A percentile compares a stretch with the other conserved stretches of the same genome.
phyloP scores from a whole-genome alignment of 257 asterid genomes.

The Fraxinus quadrangulata region DNA sequence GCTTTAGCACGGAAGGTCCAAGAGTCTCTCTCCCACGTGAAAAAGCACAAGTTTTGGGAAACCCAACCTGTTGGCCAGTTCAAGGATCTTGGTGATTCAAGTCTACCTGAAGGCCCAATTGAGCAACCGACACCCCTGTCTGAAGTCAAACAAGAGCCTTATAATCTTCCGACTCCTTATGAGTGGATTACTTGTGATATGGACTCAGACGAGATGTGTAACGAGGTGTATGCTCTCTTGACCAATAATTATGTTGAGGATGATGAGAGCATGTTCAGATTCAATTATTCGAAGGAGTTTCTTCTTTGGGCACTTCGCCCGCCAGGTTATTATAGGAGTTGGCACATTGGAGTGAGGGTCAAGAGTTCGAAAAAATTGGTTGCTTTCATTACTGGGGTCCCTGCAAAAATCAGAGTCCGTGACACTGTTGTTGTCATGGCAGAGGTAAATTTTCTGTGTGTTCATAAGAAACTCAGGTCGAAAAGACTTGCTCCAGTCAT shows the following conservation, averaged over 20 bases:
- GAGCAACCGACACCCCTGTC: conserved; percentile 65
- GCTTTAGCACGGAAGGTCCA: conserved; percentile 60
- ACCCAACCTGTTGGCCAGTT: conserved; percentile 92
- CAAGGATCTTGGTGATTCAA: conserved; percentile 70
- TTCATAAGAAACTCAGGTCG: conserved; percentile 84
- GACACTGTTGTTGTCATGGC: conserved; percentile 73
- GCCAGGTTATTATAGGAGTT: conserved; percentile 66
- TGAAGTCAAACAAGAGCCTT: conserved; percentile 86
- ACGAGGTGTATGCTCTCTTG: conserved; percentile 69
- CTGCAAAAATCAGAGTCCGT: conserved; percentile 73
- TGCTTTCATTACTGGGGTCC: conserved; percentile 85
- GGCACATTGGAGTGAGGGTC: conserved; percentile 90
- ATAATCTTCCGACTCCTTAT: conserved; percentile 75
- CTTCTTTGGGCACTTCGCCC: conserved; percentile 89
- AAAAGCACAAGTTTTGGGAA: conserved; percentile 88
- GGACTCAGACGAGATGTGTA: conserved; percentile 68
- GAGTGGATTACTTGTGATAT: conserved; percentile 88
- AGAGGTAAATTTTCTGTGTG: conserved; percentile 81
- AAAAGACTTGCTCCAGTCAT: conserved; percentile 90
- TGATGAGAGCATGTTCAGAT: conserved; percentile 82
- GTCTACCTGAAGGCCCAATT: conserved; percentile 82
- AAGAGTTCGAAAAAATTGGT: conserved; percentile 79
- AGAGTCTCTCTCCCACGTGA: conserved; percentile 69
- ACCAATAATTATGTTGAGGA: conserved; percentile 81
- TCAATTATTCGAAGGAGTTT: conserved; percentile 86